Evolutionary conservation across 768 basidiomycete genomes (phyloP).

Genomic region (Lactarius hengduanensis): DNA sequence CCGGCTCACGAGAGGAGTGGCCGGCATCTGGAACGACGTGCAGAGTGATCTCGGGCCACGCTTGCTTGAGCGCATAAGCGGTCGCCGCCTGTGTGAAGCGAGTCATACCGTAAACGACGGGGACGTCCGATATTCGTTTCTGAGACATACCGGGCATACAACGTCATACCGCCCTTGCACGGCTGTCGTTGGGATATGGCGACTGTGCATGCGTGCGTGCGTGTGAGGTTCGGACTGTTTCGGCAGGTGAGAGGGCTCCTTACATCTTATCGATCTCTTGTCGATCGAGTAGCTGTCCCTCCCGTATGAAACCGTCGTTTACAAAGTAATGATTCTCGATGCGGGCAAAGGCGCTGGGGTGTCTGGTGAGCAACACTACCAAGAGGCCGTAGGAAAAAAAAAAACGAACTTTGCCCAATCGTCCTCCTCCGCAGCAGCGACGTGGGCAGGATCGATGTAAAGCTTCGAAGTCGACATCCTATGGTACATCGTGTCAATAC

Average conservation of each 20-base stretch:
- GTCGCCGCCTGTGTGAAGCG: constrained; percentile 57
- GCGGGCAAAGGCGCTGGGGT: constrained; percentile 70
- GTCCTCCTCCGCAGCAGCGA: constrained; percentile 68
- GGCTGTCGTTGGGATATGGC: constrained; percentile 80
- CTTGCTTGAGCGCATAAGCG: constrained; percentile 78
- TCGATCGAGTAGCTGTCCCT: constrained; percentile 80
- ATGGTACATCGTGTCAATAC: not conserved
- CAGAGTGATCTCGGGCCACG: constrained; percentile 76
- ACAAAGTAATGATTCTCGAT: constrained; percentile 94
- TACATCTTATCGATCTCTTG: constrained; percentile 90
- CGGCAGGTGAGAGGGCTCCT: constrained; percentile 1
- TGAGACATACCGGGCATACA: constrained; percentile 66
- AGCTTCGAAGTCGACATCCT: constrained; percentile 86
- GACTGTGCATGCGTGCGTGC: constrained; percentile 44
- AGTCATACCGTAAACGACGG: not conserved
- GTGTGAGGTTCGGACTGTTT: constrained; percentile 13
- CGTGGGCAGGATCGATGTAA: constrained; percentile 61
- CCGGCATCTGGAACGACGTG: constrained; percentile 83
- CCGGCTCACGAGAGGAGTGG: constrained; percentile 76
- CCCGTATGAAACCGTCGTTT: constrained; percentile 86
- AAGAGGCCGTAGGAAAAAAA: not conserved
- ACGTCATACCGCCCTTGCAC: constrained; percentile 90
- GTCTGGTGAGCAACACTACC: not conserved
- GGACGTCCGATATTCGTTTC: constrained; percentile 27
- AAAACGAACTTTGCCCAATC: constrained; percentile 68